Conservation (phyloP, 192 early-diverging fungal genomes). For the Coemansia sp. region DNA sequence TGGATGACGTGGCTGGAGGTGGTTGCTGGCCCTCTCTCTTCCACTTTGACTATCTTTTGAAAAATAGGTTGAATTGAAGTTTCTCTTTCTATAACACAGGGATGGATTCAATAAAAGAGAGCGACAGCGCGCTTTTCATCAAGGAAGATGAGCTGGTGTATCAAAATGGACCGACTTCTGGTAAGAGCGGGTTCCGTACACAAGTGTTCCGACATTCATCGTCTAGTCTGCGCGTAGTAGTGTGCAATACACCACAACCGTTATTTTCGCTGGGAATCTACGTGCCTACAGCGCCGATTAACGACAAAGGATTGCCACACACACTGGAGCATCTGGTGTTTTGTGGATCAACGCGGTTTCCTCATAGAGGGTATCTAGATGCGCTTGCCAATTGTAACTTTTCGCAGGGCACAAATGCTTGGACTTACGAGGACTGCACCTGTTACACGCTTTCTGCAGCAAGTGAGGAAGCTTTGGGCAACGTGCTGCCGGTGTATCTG, state of each 20-base stretch:
- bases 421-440: conserved; percentile 60
- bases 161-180: conserved; percentile 14
- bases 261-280: conserved; percentile 66
- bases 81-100: background rate
- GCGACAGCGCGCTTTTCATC: conserved; percentile 16
- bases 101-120: background rate
- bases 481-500: conserved; percentile 74
- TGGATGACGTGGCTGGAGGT: background rate
- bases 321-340: conserved; percentile 84
- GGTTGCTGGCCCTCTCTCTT: background rate
- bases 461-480: conserved; percentile 67
- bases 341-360: conserved; percentile 69
- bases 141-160: conserved; percentile 28
- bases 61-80: background rate
- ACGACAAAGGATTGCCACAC: conserved; percentile 77
- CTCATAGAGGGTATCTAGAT: conserved; percentile 73
- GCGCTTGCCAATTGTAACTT: conserved; percentile 69
- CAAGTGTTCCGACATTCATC: conserved; percentile 53
- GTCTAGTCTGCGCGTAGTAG: conserved; percentile 60
- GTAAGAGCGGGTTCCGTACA: conserved; percentile 24
- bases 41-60: background rate
- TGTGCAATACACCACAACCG: conserved; percentile 65
- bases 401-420: conserved; percentile 76
- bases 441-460: conserved; percentile 67
- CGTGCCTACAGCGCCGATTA: conserved; percentile 66